Conservation (phyloP, 352 stramenopile genomes). For the Pythium myriotylum region DNA sequence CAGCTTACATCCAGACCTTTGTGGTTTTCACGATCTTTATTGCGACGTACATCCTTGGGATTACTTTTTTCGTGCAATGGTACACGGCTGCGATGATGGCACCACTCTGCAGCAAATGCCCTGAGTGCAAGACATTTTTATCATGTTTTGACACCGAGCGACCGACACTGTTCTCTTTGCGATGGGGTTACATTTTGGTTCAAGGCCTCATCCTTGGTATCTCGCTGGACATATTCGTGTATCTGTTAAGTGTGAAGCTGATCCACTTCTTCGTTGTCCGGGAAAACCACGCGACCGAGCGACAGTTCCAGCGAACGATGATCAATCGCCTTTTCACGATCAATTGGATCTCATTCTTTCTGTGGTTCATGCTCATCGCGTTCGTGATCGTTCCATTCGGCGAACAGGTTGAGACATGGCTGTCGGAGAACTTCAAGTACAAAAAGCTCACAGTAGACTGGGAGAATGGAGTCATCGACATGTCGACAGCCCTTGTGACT, state of each 20-base stretch:
- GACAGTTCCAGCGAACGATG: conserved; percentile 84
- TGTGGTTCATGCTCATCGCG: conserved; percentile 89
- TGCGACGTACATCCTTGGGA: conserved; percentile 73
- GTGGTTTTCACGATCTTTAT: conserved; percentile 83
- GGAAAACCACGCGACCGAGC: conserved; percentile 83
- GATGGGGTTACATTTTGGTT: conserved; percentile 84
- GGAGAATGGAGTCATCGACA: conserved; percentile 85
- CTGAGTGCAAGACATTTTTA: conserved; percentile 69
- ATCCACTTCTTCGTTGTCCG: conserved; percentile 81
- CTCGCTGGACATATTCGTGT: conserved; percentile 85
- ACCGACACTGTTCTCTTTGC: conserved; percentile 67
- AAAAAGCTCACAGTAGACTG: conserved; percentile 82
- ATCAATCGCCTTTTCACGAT: conserved; percentile 87
- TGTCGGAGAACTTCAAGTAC: conserved; percentile 78
- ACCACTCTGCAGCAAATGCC: conserved; percentile 75
- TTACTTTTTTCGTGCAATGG: conserved; percentile 88
- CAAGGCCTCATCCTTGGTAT: conserved; percentile 84
- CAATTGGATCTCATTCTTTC: conserved; percentile 91
- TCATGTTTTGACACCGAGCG: conserved; percentile 83
- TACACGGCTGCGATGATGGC: conserved; percentile 89
- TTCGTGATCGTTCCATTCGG: conserved; percentile 89
- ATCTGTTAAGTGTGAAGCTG: conserved; percentile 82
- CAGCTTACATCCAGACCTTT: conserved; percentile 80
- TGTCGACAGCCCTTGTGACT: conserved; percentile 87
- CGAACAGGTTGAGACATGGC: conserved; percentile 76